phyloP scores from a whole-genome alignment of 495 filamentous ascomycete genomes.

The Parathielavia hyrcaniae region DNA sequence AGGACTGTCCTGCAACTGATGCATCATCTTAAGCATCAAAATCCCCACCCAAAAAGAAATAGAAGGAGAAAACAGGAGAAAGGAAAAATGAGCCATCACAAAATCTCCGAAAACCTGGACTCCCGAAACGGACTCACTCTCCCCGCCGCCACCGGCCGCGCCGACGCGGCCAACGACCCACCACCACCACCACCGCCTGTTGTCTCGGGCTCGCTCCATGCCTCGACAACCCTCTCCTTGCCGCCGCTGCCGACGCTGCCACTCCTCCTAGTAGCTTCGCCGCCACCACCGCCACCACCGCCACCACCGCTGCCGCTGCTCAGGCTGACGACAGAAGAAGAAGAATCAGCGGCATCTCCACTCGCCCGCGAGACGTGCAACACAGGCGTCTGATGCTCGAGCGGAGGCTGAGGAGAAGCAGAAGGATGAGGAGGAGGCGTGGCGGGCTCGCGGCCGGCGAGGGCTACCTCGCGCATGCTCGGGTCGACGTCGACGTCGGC shows the following conservation, averaged over 20 bases:
- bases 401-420: neutral
- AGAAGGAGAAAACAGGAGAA: too few relatives aligned
- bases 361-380: constrained; percentile 11
- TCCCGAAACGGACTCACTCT: constrained; percentile 40
- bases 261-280: constrained; percentile 7
- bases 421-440: neutral
- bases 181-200: too few relatives aligned
- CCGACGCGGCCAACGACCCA: constrained; percentile 8
- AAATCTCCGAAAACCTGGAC: constrained; percentile 37
- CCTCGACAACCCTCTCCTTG: constrained; percentile 25
- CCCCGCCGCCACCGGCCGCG: constrained; percentile 15
- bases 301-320: neutral
- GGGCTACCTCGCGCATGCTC: constrained; percentile 46
- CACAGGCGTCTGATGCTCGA: neutral
- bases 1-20: too few relatives aligned
- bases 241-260: constrained; percentile 9
- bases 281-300: too few relatives aligned
- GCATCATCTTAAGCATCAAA: too few relatives aligned
- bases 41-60: too few relatives aligned
- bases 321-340: constrained; percentile 17
- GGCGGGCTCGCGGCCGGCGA: constrained; percentile 35
- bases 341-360: constrained; percentile 2
- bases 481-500: constrained; percentile 5
- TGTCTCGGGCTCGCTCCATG: constrained; percentile 15
- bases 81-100: too few relatives aligned